Evolutionary conservation across 192 early-diverging fungal genomes (phyloP).

Genomic region (Coemansia sp.): DNA sequence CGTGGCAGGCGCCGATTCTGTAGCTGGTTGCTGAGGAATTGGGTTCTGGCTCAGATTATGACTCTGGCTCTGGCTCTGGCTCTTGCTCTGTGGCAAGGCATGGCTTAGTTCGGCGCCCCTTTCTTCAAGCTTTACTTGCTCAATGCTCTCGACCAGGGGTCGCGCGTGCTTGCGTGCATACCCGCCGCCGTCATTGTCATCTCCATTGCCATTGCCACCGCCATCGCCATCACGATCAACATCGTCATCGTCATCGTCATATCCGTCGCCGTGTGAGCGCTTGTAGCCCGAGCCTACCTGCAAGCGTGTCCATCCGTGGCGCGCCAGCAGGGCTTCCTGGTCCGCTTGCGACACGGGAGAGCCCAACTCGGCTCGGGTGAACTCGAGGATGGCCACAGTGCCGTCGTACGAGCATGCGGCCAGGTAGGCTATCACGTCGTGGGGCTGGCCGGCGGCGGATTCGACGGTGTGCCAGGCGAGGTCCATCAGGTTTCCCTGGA

Average conservation of each 20-base stretch:
- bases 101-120: slow-evolving; percentile 24
- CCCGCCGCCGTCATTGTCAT: slow-evolving; percentile 32
- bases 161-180: slow-evolving; percentile 42
- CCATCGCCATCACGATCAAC: not conserved
- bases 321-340: slow-evolving; percentile 53
- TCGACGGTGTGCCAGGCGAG: slow-evolving; percentile 82
- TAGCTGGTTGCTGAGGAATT: too few species aligned
- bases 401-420: slow-evolving; percentile 92
- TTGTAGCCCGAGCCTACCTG: too few species aligned
- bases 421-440: slow-evolving; percentile 43
- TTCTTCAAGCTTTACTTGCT: slow-evolving; percentile 66
- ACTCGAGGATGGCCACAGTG: slow-evolving; percentile 70
- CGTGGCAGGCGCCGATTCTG: too few species aligned
- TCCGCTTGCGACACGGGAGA: slow-evolving; percentile 59
- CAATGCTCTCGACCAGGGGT: slow-evolving; percentile 57
- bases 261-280: not conserved
- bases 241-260: slow-evolving; percentile 4
- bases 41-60: too few species aligned
- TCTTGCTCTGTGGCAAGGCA: slow-evolving; percentile 2
- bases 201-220: not conserved
- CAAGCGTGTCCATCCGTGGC: slow-evolving; percentile 24
- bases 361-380: slow-evolving; percentile 67
- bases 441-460: slow-evolving; percentile 9
- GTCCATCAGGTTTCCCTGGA: slow-evolving; percentile 82
- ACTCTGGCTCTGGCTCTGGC: too few species aligned